Percentiles rank a stretch among this genome's conserved stretches.
Conservation (phyloP, 2,329 filamentous ascomycete species). For the Nemania serpens region DNA sequence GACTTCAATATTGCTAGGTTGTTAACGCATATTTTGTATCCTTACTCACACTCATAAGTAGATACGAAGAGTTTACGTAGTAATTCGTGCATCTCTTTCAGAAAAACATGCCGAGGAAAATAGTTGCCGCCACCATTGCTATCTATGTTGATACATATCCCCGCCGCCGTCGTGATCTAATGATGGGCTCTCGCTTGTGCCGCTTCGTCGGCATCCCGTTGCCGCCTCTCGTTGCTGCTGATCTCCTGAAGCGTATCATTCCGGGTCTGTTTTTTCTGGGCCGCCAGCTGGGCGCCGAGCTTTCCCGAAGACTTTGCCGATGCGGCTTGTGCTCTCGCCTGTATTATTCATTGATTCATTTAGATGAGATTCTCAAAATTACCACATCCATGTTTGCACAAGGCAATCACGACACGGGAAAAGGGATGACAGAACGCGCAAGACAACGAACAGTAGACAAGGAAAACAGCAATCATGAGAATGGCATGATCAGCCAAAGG, state of each 20-base stretch:
- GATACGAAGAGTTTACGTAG: neutral
- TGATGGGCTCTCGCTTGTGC: constrained; percentile 62
- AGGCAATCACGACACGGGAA: neutral
- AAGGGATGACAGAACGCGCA: neutral
- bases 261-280: constrained; percentile 76
- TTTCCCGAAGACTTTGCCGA: constrained; percentile 65
- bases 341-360: constrained; percentile 3
- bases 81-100: neutral
- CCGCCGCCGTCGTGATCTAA: constrained; percentile 40
- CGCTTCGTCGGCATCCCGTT: constrained; percentile 69
- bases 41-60: neutral
- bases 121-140: neutral
- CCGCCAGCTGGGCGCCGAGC: constrained; percentile 70
- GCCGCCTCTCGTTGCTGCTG: constrained; percentile 67
- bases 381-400: neutral
- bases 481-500: too few species aligned
- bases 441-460: too few species aligned
- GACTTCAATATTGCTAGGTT: neutral
- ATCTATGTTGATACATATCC: neutral
- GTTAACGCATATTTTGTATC: neutral
- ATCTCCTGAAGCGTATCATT: constrained; percentile 69
- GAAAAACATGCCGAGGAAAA: neutral
- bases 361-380: neutral
- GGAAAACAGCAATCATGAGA: too few species aligned
- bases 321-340: constrained; percentile 70